These are phyloP conservation scores for Tetrahymena malaccensis DNA, from an alignment of 73 alveolate species.

Conservation along the genomic window DNA sequence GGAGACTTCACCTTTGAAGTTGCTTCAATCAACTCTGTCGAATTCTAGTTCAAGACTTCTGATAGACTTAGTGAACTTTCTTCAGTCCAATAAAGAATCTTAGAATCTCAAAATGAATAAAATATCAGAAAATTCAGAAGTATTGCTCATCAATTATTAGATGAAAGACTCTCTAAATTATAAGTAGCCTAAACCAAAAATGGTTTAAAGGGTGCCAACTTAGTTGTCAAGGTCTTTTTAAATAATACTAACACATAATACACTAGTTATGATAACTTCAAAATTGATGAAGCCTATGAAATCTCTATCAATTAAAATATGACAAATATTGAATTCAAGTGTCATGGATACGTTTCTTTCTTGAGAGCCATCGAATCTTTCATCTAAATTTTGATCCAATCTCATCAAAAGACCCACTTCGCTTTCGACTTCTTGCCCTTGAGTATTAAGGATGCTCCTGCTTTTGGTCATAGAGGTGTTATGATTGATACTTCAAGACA, in stretches of 20 bases:
- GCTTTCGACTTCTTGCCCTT: slow-evolving; percentile 39
- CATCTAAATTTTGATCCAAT: neutral
- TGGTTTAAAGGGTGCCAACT: neutral
- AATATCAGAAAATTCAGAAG: neutral
- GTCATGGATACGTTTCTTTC: neutral
- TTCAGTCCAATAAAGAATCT: neutral
- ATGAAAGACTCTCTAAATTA: neutral
- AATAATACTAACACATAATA: neutral
- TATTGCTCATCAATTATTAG: neutral
- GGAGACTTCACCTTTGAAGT: neutral
- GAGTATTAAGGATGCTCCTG: slow-evolving; percentile 56
- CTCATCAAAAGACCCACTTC: neutral
- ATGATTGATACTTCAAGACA: slow-evolving; percentile 79
- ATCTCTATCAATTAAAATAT: neutral
- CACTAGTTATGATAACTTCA: neutral
- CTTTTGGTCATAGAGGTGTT: slow-evolving; percentile 73
- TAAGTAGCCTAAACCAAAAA: neutral
- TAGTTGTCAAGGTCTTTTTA: neutral
- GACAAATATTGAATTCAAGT: neutral
- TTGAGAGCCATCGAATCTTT: neutral
- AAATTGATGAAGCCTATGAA: neutral
- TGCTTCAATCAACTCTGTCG: neutral
- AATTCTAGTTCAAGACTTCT: neutral
- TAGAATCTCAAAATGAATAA: neutral
- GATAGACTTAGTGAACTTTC: neutral